phyloP scores from a whole-genome alignment of 805 yeast genomes.

The Candida coquimbonensis region DNA sequence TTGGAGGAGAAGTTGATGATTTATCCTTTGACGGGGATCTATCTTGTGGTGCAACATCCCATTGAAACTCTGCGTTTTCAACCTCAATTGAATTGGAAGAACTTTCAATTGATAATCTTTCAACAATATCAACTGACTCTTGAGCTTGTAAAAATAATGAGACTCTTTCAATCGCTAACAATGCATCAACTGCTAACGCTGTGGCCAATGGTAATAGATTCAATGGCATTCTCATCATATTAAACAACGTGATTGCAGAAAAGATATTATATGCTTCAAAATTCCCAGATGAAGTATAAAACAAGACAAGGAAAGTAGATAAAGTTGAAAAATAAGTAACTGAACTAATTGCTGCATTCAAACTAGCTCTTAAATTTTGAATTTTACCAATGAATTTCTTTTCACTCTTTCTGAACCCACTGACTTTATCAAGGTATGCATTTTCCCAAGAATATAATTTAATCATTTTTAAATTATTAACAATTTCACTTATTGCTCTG shows the following conservation, averaged over 20 bases:
- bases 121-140: constrained; percentile 28
- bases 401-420: constrained; percentile 53
- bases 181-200: constrained; percentile 56
- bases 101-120: constrained; percentile 27
- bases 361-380: constrained; percentile 56
- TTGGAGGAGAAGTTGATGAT: constrained; percentile 4
- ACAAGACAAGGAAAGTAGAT: constrained; percentile 59
- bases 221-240: constrained; percentile 50
- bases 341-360: constrained; percentile 62
- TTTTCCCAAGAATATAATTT: constrained; percentile 90
- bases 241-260: constrained; percentile 65
- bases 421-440: constrained; percentile 57
- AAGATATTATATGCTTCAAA: constrained; percentile 58
- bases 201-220: constrained; percentile 62
- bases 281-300: constrained; percentile 32
- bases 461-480: constrained; percentile 72
- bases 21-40: constrained; percentile 1
- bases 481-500: constrained; percentile 66
- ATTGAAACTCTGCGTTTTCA: constrained; percentile 41
- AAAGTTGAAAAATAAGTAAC: constrained; percentile 46
- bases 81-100: constrained; percentile 39
- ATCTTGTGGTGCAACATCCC: constrained; percentile 37
- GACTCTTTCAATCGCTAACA: constrained; percentile 49
- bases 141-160: constrained; percentile 36
- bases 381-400: constrained; percentile 52